Conservation (phyloP, 208 protist species). For the Trypanosoma theileri region DNA sequence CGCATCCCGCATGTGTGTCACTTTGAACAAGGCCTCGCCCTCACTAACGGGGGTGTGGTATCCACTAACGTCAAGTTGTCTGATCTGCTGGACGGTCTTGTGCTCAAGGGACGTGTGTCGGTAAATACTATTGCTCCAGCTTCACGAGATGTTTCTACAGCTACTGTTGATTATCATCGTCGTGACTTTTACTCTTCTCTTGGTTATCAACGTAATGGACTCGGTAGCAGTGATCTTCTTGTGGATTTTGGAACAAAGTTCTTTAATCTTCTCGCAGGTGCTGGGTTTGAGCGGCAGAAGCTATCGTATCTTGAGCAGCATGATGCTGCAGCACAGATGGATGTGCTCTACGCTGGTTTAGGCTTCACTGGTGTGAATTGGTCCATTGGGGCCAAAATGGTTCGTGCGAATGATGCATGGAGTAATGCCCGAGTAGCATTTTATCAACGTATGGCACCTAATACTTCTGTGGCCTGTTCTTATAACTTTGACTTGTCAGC, state of each 20-base stretch:
- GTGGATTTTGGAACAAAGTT: conserved; percentile 83
- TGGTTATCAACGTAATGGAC: conserved; percentile 77
- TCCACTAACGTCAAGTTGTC: conserved; percentile 42
- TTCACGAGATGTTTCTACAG: conserved; percentile 72
- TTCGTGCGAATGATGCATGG: conserved; percentile 71
- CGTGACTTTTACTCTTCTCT: conserved; percentile 74
- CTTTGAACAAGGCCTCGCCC: conserved; percentile 60
- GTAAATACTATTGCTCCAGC: conserved; percentile 85
- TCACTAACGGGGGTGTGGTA: conserved; percentile 65
- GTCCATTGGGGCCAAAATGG: conserved; percentile 78
- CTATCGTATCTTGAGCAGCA: conserved; percentile 85
- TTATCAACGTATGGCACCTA: conserved; percentile 60
- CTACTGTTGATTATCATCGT: conserved; percentile 62
- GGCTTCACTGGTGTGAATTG: conserved; percentile 81
- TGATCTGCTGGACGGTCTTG: conserved; percentile 74
- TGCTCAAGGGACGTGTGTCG: conserved; percentile 40
- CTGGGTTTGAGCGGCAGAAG: conserved; percentile 80
- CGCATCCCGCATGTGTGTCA: conserved; percentile 63
- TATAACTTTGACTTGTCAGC: conserved; percentile 72
- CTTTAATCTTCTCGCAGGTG: conserved; percentile 78
- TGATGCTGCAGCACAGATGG: conserved; percentile 50
- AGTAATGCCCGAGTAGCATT: conserved; percentile 61
- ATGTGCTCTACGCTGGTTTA: conserved; percentile 78
- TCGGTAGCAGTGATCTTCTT: conserved; percentile 84
- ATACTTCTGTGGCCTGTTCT: conserved; percentile 64